phyloP scores from a whole-genome alignment of 257 asterid species.

The Solanum megistacrolobum region DNA sequence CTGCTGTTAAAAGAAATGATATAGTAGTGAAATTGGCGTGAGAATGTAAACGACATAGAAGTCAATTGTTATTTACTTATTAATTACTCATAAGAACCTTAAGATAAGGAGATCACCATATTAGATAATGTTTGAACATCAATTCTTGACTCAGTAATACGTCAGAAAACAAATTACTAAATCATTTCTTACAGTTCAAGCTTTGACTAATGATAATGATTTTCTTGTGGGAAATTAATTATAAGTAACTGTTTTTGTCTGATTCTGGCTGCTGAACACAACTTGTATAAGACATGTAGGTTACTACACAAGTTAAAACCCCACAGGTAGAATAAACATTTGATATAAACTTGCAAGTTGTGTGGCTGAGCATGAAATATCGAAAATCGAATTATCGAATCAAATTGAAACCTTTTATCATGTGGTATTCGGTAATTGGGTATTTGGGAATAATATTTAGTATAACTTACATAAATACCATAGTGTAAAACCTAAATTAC shows the following conservation, averaged over 20 bases:
- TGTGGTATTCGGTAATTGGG: too few relatives aligned
- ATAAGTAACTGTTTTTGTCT: not conserved
- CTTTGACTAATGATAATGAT: not conserved
- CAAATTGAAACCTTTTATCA: too few relatives aligned
- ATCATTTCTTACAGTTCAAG: not conserved
- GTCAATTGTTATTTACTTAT: not conserved
- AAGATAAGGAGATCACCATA: not conserved
- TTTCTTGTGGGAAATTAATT: not conserved
- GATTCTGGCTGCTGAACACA: not conserved
- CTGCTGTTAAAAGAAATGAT: not conserved
- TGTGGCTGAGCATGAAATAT: not conserved
- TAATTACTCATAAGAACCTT: not conserved
- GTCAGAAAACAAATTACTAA: not conserved
- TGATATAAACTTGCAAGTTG: not conserved
- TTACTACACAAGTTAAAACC: not conserved
- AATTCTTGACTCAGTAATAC: not conserved
- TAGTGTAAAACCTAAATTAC: too few relatives aligned
- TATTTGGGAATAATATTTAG: too few relatives aligned
- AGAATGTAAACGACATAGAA: not conserved
- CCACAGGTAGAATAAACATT: not conserved
- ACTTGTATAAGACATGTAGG: not conserved
- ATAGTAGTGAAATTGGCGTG: not conserved
- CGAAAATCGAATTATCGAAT: too few relatives aligned
- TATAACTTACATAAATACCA: too few relatives aligned
- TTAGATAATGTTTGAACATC: not conserved